Base-by-base conservation (phyloP, 2,329 filamentous ascomycete species). In the Penicillium sp. region DNA sequence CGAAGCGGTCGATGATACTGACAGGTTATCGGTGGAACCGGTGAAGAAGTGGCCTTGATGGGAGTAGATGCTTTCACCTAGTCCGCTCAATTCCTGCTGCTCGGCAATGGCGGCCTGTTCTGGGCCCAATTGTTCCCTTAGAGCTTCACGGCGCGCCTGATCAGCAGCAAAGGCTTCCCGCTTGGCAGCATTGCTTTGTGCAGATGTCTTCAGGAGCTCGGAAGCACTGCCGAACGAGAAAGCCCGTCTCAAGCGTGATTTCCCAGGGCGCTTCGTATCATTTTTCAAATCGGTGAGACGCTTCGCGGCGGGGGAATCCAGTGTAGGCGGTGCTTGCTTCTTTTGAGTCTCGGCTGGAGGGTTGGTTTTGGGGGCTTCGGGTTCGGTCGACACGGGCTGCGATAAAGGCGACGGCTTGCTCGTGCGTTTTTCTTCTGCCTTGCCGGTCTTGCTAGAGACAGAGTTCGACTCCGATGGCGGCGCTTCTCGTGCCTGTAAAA, bases 171-270 rank as follows among this genome's bases (percentile, higher is more conserved):
- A 71, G 61, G 71, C 71, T 47, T 74, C 72, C 49, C 69, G 73
- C 50, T 72, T 77, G 51, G 71, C 69, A 44, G 69, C 64, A 58
- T 78, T 84, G 46, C 87, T 86, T 62, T 87, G 82, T 6, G 83
- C 86, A 12, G 86, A 86, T 13, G 86, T 88, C 68, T 88, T 88
- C 59, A 88, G 84, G 46, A 99, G 85, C 69, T 99, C 94, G 9
- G 93, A 90, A 40, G 92, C 90, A 71, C 93, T 97, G 47, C 94
- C 92, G 74, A 99, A 99, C 0, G 94, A 99, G 67, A 99, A 96
- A 0, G 94, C 94, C 64, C 94, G 84, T 52, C 94, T 86, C 56
- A 99, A 79, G 62, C 92, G 83, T 2, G 88, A 90, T 76, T 97
- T 97, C 76, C 87, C 91, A 70, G 91, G 91, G 60, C 86, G 82